These are phyloP conservation scores for Didymella glomerata DNA, from an alignment of 2,329 filamentous ascomycete species.

Conservation along the genomic window DNA sequence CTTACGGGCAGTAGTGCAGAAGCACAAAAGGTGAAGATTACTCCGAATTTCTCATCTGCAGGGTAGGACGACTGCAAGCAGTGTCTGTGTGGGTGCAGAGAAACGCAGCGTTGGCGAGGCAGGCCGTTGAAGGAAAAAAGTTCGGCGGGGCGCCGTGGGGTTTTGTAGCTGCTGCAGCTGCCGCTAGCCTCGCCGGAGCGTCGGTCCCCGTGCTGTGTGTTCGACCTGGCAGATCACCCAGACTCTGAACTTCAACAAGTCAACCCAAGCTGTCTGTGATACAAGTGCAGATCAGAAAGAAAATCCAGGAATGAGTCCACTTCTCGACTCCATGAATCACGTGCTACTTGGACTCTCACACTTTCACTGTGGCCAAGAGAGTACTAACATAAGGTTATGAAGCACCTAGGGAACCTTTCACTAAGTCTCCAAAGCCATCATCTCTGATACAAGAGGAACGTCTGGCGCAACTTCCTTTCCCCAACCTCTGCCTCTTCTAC, in stretches of 20 bases:
- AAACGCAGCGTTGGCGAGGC: constrained; percentile 93
- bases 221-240: not conserved
- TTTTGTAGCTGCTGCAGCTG: constrained; percentile 47
- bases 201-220: constrained; percentile 1
- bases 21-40: constrained; percentile 77
- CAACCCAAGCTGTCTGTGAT: not conserved
- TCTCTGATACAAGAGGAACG: too few species aligned
- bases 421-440: not conserved
- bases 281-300: not conserved
- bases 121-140: constrained; percentile 71
- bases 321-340: too few species aligned
- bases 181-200: constrained; percentile 25
- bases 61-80: constrained; percentile 45
- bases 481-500: not conserved
- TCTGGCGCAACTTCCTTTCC: not conserved
- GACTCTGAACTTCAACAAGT: not conserved
- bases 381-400: too few species aligned
- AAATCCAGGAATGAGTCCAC: too few species aligned
- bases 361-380: too few species aligned
- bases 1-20: constrained; percentile 76
- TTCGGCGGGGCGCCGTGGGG: constrained; percentile 34
- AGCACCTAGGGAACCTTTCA: not conserved
- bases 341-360: too few species aligned
- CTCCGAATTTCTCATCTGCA: constrained; percentile 99
- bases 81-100: constrained; percentile 83